Base-by-base conservation (phyloP, 495 filamentous ascomycete species). In the Neurospora terricola region DNA sequence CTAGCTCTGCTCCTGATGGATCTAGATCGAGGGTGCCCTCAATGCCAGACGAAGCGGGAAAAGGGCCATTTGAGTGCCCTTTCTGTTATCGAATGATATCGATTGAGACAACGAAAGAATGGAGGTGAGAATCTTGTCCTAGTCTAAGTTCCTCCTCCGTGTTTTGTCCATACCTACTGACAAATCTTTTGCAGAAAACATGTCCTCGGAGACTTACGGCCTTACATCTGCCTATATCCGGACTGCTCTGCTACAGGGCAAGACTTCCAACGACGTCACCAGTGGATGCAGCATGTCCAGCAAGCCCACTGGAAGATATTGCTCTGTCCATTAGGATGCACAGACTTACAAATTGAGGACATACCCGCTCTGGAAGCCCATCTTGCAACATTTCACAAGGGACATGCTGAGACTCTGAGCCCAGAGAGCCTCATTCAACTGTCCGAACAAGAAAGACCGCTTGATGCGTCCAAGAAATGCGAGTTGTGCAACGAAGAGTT, bases 51-150 rank as follows among this genome's bases (percentile, higher is more conserved):
- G 73, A 69, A n/a, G 59, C 77, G 10, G 2, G 70, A 8, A 23
- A 72, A 0, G 73, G 77, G 3, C 80, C 79, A 6, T 82, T 84
- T 38, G 74, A 80, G 42, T 84, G 82, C 42, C 82, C 81, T 0
- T 82, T 78, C 39, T 83, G 82, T 66, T 82, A 75, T 21, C 78
- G 73, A 21, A 76, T 82, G 69, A 75, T 81, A 30, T 72, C 38
- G 1, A 77, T 80, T 1, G 75, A 74, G 8, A 77, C 75, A 48
- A 80, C 73, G 36, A 14, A 34, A 16, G 77, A 78, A 21, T 84
- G 82, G 82, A 82, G 74, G 80, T 82, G 72, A 68, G 78, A 71
- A 43, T 34, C 34, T 0, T 34, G 4, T 34, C 34, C 0, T 36
- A 3, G 9, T 16, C 11, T 9, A 11, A 18, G 6, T 27, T 8